Evolutionary conservation across 1,139 yeast species (phyloP).

Genomic region (Saccharomyces hybrid): DNA sequence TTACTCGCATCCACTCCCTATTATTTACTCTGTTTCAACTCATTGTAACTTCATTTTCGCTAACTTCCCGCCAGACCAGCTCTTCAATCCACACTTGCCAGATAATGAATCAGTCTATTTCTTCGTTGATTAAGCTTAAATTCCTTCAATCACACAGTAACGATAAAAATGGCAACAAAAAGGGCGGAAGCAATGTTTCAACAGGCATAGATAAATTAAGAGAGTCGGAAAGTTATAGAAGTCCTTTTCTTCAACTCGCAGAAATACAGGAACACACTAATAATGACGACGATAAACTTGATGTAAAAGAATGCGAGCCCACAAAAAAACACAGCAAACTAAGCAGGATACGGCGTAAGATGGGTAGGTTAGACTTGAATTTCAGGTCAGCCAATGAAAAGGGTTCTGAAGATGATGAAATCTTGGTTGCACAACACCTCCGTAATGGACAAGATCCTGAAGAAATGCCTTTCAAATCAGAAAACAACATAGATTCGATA

Average conservation of each 20-base stretch:
- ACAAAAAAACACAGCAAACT: conserved; percentile 5
- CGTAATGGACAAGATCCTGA: neutral
- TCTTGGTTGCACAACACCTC: neutral
- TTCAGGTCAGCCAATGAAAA: conserved; percentile 3
- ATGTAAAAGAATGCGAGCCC: neutral
- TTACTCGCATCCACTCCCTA: neutral
- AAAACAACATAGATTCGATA: neutral
- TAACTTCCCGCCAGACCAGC: neutral
- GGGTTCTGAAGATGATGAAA: neutral
- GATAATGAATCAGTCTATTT: neutral
- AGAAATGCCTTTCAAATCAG: neutral
- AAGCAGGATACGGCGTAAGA: conserved; percentile 9
- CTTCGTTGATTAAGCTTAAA: neutral
- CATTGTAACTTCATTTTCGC: neutral
- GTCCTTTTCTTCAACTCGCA: neutral
- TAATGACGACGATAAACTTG: neutral
- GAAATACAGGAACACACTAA: neutral
- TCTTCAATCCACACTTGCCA: neutral
- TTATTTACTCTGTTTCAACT: neutral
- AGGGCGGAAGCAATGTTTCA: neutral
- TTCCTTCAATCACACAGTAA: neutral
- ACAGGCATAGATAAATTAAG: neutral
- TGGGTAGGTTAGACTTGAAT: conserved; percentile 9
- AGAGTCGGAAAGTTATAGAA: neutral
- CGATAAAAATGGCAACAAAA: neutral